Percentiles rank a stretch among this genome's conserved stretches.
phyloP scores from a whole-genome alignment of 2,329 filamentous ascomycete species.

The Fusarium chaquense region DNA sequence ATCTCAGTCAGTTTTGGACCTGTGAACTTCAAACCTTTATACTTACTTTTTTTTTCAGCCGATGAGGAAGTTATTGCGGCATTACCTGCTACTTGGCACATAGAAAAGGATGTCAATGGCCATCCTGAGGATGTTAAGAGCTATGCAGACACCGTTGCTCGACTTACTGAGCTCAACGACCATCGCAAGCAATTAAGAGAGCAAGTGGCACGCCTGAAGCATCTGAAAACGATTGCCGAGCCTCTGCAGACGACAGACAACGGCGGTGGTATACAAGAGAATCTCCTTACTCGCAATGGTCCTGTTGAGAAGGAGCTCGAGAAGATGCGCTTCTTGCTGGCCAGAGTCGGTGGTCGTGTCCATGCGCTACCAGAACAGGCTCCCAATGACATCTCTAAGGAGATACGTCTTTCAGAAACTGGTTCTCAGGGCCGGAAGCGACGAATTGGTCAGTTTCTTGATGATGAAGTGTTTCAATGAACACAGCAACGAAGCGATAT shows the following conservation, averaged over 20 bases:
- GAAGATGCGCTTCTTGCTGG: slow-evolving; percentile 72
- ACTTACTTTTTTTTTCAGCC: slow-evolving; percentile 48
- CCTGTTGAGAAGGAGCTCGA: slow-evolving; percentile 75
- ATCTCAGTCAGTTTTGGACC: slow-evolving; percentile 56
- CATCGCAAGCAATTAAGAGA: slow-evolving; percentile 52
- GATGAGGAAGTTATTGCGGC: slow-evolving; percentile 58
- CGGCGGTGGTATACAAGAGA: slow-evolving; percentile 68
- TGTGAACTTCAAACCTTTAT: rapidly evolving
- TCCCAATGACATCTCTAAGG: background rate
- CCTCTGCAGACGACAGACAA: slow-evolving; percentile 52
- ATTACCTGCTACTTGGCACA: slow-evolving; percentile 62
- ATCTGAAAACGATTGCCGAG: slow-evolving; percentile 63
- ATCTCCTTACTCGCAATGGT: slow-evolving; percentile 73
- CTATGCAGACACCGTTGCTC: slow-evolving; percentile 64
- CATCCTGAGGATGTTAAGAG: slow-evolving; percentile 62
- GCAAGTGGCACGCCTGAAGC: slow-evolving; percentile 61
- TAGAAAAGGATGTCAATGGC: slow-evolving; percentile 52
- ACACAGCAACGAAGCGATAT: background rate
- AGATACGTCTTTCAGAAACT: slow-evolving; percentile 27
- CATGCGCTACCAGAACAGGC: slow-evolving; percentile 35
- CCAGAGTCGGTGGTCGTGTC: slow-evolving; percentile 69
- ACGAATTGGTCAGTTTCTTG: slow-evolving; percentile 46
- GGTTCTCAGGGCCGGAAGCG: slow-evolving; percentile 40
- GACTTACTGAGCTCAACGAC: slow-evolving; percentile 63
- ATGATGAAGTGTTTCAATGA: slow-evolving; percentile 45